Evolutionary conservation across 768 basidiomycete species (phyloP).

Genomic region (Ramaria sp.): DNA sequence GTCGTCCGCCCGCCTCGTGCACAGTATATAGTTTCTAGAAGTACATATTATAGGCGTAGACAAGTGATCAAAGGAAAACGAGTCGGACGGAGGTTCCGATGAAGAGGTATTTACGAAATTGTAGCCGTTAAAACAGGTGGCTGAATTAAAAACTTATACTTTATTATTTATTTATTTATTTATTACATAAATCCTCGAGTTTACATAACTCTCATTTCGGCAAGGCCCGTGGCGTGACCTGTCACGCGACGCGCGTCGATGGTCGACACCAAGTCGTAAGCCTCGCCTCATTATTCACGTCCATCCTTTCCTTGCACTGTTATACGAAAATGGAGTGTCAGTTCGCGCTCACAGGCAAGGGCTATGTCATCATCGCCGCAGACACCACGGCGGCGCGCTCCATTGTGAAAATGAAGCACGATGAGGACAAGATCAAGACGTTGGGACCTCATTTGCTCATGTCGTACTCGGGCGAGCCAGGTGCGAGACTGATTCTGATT

Average conservation of each 20-base stretch:
- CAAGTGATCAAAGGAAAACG: too few relatives aligned
- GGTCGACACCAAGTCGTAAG: not conserved
- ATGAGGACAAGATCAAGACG: slow-evolving; percentile 94
- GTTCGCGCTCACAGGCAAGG: slow-evolving; percentile 86
- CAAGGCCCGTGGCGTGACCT: too few relatives aligned
- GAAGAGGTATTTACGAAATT: too few relatives aligned
- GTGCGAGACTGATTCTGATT: slow-evolving; percentile 32
- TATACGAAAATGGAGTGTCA: slow-evolving; percentile 67
- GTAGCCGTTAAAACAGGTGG: too few relatives aligned
- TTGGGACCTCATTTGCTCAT: slow-evolving; percentile 88
- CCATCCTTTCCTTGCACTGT: not conserved
- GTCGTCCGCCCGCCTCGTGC: too few relatives aligned
- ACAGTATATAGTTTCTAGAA: too few relatives aligned
- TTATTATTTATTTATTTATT: not conserved
- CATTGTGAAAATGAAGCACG: slow-evolving; percentile 94
- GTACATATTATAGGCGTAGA: too few relatives aligned
- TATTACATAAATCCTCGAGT: too few relatives aligned
- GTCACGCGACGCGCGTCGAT: slow-evolving; percentile 6
- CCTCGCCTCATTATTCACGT: not conserved
- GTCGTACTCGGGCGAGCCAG: slow-evolving; percentile 92
- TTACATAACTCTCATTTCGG: too few relatives aligned
- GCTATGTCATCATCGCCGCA: slow-evolving; percentile 85
- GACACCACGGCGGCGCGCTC: slow-evolving; percentile 85
- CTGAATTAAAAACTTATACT: not conserved
- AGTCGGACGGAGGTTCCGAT: not conserved